Conservation (phyloP, 345 rosid species). For the Rubroshorea leprosula region DNA sequence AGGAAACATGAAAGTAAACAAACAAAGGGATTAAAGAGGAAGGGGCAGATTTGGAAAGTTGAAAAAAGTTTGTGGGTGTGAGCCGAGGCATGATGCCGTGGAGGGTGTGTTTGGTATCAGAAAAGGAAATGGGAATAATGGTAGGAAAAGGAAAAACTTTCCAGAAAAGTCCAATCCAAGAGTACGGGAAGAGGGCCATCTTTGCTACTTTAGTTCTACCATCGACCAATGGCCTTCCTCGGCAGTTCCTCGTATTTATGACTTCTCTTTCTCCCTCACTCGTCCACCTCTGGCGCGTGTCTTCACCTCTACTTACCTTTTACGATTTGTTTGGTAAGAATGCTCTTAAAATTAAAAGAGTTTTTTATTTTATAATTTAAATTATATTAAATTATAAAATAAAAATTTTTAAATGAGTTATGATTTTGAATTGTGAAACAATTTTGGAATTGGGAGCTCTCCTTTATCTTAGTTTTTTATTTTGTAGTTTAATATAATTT, state of each 20-base stretch:
- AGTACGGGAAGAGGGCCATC: constrained; percentile 71
- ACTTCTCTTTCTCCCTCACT: constrained; percentile 6
- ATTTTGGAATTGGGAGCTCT: too few relatives aligned
- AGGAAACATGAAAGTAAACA: constrained; percentile 1
- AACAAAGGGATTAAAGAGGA: constrained; percentile 9
- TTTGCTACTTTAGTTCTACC: constrained; percentile 42
- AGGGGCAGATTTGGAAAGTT: constrained; percentile 12
- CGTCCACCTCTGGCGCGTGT: constrained; percentile 19
- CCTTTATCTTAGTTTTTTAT: too few relatives aligned
- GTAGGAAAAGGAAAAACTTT: constrained; percentile 70
- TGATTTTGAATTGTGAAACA: too few relatives aligned
- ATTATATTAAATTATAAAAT: too few relatives aligned
- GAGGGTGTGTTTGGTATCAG: constrained; percentile 26
- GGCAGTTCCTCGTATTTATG: constrained; percentile 48
- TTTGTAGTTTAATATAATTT: too few relatives aligned
- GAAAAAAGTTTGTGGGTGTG: not conserved
- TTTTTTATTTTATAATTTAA: too few relatives aligned
- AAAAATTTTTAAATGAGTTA: too few relatives aligned
- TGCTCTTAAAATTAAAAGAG: too few relatives aligned
- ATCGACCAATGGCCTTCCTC: constrained; percentile 35
- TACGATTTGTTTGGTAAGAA: too few relatives aligned
- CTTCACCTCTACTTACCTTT: not conserved
- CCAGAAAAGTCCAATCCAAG: constrained; percentile 89
- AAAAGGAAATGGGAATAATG: constrained; percentile 72
- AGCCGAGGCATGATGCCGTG: not conserved